phyloP scores from a whole-genome alignment of 2,329 filamentous ascomycete species.

The Exophiala viscosa region DNA sequence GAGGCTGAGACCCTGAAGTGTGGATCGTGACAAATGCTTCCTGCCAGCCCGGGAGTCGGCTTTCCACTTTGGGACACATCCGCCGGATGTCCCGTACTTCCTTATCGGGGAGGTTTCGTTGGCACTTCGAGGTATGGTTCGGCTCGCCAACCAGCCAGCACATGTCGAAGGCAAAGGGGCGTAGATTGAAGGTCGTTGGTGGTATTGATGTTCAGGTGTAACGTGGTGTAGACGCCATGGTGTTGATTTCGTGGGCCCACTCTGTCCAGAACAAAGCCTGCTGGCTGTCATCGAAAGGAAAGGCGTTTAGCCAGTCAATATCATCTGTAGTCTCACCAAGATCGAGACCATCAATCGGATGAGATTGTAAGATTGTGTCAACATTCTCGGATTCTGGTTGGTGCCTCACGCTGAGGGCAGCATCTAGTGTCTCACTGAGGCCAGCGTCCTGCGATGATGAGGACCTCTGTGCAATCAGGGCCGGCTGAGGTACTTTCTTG shows the following conservation, averaged over 20 bases:
- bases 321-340: background rate
- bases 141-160: no score
- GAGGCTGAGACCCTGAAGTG: no score
- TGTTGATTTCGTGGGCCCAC: conserved; percentile 17
- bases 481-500: conserved; percentile 9
- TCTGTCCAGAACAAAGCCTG: conserved; percentile 18
- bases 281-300: conserved; percentile 13
- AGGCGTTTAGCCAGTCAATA: conserved; percentile 13
- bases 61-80: no score
- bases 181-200: no score
- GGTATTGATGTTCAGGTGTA: conserved; percentile 2
- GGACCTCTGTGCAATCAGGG: background rate
- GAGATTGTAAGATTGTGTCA: conserved; percentile 1
- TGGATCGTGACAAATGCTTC: no score
- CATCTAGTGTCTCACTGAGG: background rate
- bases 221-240: background rate
- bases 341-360: background rate
- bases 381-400: background rate
- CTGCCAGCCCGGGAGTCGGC: no score
- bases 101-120: no score
- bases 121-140: no score
- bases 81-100: no score
- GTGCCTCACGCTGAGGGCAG: background rate
- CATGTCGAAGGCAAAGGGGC: no score
- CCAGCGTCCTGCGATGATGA: background rate